Conservation (phyloP, 192 early-diverging fungal genomes). For the Gigaspora rosea region DNA sequence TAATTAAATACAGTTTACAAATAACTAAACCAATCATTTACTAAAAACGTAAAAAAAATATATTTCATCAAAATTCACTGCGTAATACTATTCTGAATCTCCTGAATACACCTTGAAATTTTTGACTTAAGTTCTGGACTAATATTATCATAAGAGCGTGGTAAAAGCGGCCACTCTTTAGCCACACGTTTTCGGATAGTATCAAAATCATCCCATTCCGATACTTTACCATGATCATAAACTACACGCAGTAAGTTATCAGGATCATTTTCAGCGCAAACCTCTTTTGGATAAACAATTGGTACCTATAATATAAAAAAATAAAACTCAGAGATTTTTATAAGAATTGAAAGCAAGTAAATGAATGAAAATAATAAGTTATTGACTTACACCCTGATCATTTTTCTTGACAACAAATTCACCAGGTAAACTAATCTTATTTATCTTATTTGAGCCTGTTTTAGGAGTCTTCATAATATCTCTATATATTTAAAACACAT, state of each 20-base stretch:
- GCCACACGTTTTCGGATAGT: constrained; percentile 56
- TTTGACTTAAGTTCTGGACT: constrained; percentile 38
- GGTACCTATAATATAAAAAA: constrained; percentile 39
- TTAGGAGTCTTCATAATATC: constrained; percentile 91
- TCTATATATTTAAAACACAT: constrained; percentile 34
- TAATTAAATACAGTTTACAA: too few relatives aligned
- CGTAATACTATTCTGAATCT: not conserved
- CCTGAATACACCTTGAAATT: constrained; percentile 32
- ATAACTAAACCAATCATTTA: too few relatives aligned
- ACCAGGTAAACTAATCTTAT: constrained; percentile 81
- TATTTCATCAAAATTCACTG: not conserved
- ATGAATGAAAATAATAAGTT: constrained; percentile 8
- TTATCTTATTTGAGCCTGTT: constrained; percentile 67
- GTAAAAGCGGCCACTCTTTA: constrained; percentile 58
- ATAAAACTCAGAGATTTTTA: not conserved
- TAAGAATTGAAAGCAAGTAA: not conserved
- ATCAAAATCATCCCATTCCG: constrained; percentile 63
- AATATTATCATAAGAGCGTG: constrained; percentile 45
- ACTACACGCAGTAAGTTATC: constrained; percentile 58
- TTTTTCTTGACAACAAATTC: constrained; percentile 53
- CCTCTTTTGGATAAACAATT: constrained; percentile 44
- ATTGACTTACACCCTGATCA: constrained; percentile 36
- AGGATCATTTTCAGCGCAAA: constrained; percentile 32
- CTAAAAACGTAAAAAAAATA: too few relatives aligned
- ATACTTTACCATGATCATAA: constrained; percentile 64